These are phyloP conservation scores for Penicillium taxi DNA, from an alignment of 495 filamentous ascomycete species.

Conservation along the genomic window DNA sequence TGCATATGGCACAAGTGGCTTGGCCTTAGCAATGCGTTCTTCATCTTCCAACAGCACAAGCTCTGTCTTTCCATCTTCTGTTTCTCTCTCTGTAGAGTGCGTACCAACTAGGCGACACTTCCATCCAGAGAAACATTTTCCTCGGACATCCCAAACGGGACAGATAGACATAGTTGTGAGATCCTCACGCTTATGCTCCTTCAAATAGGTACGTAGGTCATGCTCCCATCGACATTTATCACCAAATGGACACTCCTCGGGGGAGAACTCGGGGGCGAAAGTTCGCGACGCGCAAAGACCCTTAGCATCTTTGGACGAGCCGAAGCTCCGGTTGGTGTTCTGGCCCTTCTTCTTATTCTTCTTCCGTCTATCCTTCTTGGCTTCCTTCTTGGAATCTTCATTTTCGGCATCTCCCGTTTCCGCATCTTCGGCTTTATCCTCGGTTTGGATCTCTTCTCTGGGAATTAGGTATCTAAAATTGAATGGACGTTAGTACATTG, in stretches of 20 bases:
- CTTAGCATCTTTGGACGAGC: constrained; percentile 66
- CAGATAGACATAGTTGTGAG: constrained; percentile 66
- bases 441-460: constrained; percentile 24
- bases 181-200: constrained; percentile 71
- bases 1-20: constrained; percentile 23
- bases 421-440: constrained; percentile 65
- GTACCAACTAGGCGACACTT: constrained; percentile 81
- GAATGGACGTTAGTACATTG: constrained; percentile 1
- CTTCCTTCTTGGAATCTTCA: constrained; percentile 26
- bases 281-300: constrained; percentile 67
- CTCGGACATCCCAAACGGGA: constrained; percentile 67
- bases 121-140: constrained; percentile 77
- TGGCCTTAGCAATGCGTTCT: constrained; percentile 36
- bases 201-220: constrained; percentile 75
- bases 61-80: constrained; percentile 71
- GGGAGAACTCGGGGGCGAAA: constrained; percentile 65
- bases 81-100: constrained; percentile 68
- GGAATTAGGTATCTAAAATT: constrained; percentile 51
- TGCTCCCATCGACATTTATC: constrained; percentile 73
- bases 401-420: constrained; percentile 37
- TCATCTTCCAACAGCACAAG: constrained; percentile 59
- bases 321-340: constrained; percentile 81
- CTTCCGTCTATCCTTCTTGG: constrained; percentile 47
- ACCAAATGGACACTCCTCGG: constrained; percentile 60
- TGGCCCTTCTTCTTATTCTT: constrained; percentile 70